phyloP scores from a whole-genome alignment of 257 asterid genomes.

The Nicotiana otophora region DNA sequence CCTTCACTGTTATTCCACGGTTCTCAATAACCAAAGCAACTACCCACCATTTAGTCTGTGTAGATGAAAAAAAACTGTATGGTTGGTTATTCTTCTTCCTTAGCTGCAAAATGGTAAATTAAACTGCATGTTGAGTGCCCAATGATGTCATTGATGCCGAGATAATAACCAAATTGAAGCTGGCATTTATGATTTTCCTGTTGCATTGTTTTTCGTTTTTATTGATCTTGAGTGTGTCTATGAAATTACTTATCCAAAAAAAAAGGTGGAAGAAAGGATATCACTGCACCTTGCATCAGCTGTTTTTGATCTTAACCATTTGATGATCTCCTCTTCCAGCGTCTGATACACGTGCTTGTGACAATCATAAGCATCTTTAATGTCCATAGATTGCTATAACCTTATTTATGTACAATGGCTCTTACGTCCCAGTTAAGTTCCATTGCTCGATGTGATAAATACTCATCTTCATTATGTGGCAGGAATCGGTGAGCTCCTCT shows the following conservation, averaged over 20 bases:
- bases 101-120: background rate
- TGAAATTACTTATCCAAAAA: background rate
- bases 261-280: background rate
- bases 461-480: constrained; percentile 16
- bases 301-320: constrained; percentile 1
- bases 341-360: background rate
- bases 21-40: background rate
- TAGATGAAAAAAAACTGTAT: background rate
- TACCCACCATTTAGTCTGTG: background rate
- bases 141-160: background rate
- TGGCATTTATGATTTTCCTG: background rate
- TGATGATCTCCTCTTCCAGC: constrained; percentile 1
- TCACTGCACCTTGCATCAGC: background rate
- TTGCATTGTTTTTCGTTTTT: background rate
- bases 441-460: background rate
- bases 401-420: background rate
- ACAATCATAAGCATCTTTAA: constrained; percentile 2
- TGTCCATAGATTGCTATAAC: background rate
- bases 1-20: background rate
- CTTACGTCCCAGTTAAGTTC: background rate
- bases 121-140: background rate
- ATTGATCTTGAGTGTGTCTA: background rate
- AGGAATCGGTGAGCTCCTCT: constrained; percentile 90
- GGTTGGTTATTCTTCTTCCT: background rate
- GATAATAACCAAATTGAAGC: background rate